Base-by-base conservation (phyloP, 2,329 filamentous ascomycete genomes). In the Fonsecaea pedrosoi region DNA sequence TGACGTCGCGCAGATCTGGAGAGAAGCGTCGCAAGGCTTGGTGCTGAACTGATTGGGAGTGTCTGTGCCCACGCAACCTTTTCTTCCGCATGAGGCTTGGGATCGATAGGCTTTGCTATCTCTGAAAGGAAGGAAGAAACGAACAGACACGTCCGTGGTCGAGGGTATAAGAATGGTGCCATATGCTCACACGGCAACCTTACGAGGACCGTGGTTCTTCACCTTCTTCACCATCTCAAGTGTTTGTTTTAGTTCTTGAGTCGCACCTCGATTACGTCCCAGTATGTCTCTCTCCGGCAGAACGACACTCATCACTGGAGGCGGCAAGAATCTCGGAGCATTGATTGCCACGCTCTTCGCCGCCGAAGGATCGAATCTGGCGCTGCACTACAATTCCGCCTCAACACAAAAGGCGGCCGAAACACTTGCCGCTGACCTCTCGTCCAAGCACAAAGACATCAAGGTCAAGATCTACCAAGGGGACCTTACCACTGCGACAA, bases 291-390 rank as follows among this genome's bases (percentile, higher is more conserved):
- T 80, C 66, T 68, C 70, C 15, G 77, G 77, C 32, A 79, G 81
- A 72, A 73, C 77, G 12, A 78, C 79, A n/a, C 75, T 82, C 38
- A 73, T 82, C 66, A 79, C 80, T 13, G 80, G 80, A 54, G 80
- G 79, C 4, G 78, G 73, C 37, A 81, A 81, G 74, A 81, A 81
- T 71, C 74, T 82, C 40, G 80, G 80, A 7, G 79, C 78, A 4
- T 68, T 75, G 38, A 77, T 77, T 21, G 80, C 80, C 21, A 72
- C 71, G 37, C 72, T 78, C 48, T 72, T 82, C 21, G 80, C 78
- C 0, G 62, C 66, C 21, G 70, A 74, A 3, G 79, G 79, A 2
- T 74, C 77, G 37, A 71, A 72, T 60, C 74, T 81, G 7, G 78
- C 78, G 15, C 69, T 81, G 12, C 78, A 82, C 69, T 82, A 80